phyloP scores from a whole-genome alignment of 1,139 yeast genomes.

The Pichia sp. region DNA sequence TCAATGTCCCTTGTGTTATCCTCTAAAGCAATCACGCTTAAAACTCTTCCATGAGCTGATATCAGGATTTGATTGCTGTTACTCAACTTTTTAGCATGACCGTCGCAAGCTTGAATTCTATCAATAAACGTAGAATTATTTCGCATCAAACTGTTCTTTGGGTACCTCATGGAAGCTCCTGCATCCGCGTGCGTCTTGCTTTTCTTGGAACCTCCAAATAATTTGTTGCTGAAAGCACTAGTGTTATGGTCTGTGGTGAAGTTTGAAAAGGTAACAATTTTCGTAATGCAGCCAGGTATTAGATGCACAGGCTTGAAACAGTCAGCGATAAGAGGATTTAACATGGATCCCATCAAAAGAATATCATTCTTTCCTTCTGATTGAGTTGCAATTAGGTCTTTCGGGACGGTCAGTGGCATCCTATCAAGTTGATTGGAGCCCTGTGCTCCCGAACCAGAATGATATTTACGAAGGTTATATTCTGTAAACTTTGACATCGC shows the following conservation, averaged over 20 bases:
- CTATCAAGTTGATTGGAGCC: conserved; percentile 24
- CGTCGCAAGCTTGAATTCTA: conserved; percentile 23
- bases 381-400: conserved; percentile 33
- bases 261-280: conserved; percentile 3
- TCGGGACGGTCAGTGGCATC: conserved; percentile 21
- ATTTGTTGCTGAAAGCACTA: conserved; percentile 7
- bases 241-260: background rate
- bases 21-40: conserved; percentile 23
- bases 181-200: background rate
- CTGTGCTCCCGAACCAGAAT: conserved; percentile 27
- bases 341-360: conserved; percentile 48
- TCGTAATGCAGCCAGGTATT: conserved; percentile 47
- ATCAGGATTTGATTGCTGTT: conserved; percentile 19
- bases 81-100: conserved; percentile 21
- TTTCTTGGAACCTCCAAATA: conserved; percentile 9
- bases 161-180: conserved; percentile 16
- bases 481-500: conserved; percentile 30
- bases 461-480: conserved; percentile 27
- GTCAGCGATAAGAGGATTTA: conserved; percentile 47
- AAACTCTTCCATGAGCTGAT: conserved; percentile 27
- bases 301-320: conserved; percentile 45
- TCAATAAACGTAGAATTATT: conserved; percentile 26
- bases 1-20: conserved; percentile 25
- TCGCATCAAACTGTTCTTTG: conserved; percentile 23
- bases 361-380: conserved; percentile 33